phyloP scores from a whole-genome alignment of 2,329 filamentous ascomycete species.

The Fusarium decemcellulare region DNA sequence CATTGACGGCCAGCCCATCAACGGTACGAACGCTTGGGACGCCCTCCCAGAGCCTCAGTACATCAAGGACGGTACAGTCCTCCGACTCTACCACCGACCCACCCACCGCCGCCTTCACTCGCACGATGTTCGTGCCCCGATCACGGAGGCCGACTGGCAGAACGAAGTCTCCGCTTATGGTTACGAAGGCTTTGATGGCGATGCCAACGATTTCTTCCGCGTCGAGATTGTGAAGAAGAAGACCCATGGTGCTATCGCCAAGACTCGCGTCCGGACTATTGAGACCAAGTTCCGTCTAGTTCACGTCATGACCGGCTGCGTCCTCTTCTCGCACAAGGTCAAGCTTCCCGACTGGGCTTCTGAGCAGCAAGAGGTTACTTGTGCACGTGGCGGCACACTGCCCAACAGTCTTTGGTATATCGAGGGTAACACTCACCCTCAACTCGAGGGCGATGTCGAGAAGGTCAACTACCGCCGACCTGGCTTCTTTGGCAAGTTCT shows the following conservation, averaged over 20 bases:
- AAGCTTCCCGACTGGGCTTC: conserved; percentile 98
- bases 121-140: conserved; percentile 89
- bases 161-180: conserved; percentile 98
- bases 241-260: conserved; percentile 83
- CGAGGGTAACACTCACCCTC: conserved; percentile 89
- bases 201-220: conserved; percentile 96
- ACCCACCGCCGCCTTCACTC: conserved; percentile 95
- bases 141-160: conserved; percentile 93
- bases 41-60: conserved; percentile 74
- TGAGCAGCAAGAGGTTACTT: conserved; percentile 99
- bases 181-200: conserved; percentile 95
- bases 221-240: conserved; percentile 94
- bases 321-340: conserved; percentile 98
- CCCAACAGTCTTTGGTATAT: conserved; percentile 99
- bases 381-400: conserved; percentile 89
- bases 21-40: conserved; percentile 89
- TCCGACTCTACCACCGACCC: conserved; percentile 86
- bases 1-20: conserved; percentile 80
- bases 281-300: conserved; percentile 97
- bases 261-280: conserved; percentile 90
- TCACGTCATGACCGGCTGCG: conserved; percentile 97
- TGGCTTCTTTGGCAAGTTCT: conserved; percentile 98
- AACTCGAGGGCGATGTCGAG: conserved; percentile 81
- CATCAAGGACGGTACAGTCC: conserved; percentile 83
- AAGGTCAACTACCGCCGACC: conserved; percentile 97